These are phyloP conservation scores for Strigomonas galati DNA, from an alignment of 208 protist genomes.

Conservation along the genomic window DNA sequence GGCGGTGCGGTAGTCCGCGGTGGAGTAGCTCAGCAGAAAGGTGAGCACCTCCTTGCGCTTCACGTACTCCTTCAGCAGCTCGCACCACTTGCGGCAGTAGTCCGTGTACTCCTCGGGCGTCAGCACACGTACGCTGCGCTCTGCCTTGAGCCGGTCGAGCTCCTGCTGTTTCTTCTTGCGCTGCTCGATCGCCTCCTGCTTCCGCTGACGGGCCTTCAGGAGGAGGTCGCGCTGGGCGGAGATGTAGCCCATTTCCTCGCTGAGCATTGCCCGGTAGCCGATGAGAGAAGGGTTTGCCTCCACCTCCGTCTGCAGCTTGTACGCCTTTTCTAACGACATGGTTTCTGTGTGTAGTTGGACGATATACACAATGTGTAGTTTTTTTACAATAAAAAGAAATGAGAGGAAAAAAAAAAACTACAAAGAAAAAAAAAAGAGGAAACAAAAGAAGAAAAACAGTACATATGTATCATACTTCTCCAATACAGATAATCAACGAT, in stretches of 20 bases:
- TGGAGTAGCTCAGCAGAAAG: constrained; percentile 42
- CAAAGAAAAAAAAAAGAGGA: neutral
- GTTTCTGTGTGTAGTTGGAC: neutral
- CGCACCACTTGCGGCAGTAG: constrained; percentile 31
- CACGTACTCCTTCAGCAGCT: constrained; percentile 43
- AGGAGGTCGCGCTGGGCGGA: constrained; percentile 15
- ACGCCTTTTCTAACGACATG: constrained; percentile 33
- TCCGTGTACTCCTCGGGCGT: constrained; percentile 14
- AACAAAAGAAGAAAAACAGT: neutral
- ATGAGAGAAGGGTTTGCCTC: constrained; percentile 18
- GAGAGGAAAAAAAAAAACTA: constrained; percentile 2
- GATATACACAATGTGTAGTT: neutral
- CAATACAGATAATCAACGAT: neutral
- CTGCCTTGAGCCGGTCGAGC: constrained; percentile 17
- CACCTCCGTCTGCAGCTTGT: constrained; percentile 21
- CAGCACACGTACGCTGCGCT: constrained; percentile 10
- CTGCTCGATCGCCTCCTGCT: constrained; percentile 13
- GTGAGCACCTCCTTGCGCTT: constrained; percentile 46
- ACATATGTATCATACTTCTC: too few species aligned
- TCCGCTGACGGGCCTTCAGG: constrained; percentile 5
- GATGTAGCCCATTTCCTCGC: constrained; percentile 26
- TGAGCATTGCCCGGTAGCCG: constrained; percentile 25
- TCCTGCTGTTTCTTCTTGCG: constrained; percentile 4
- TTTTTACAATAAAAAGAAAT: neutral
- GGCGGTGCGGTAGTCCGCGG: constrained; percentile 40